phyloP scores from a whole-genome alignment of 331 rosid genomes.

The Erythrophleum ivorense region DNA sequence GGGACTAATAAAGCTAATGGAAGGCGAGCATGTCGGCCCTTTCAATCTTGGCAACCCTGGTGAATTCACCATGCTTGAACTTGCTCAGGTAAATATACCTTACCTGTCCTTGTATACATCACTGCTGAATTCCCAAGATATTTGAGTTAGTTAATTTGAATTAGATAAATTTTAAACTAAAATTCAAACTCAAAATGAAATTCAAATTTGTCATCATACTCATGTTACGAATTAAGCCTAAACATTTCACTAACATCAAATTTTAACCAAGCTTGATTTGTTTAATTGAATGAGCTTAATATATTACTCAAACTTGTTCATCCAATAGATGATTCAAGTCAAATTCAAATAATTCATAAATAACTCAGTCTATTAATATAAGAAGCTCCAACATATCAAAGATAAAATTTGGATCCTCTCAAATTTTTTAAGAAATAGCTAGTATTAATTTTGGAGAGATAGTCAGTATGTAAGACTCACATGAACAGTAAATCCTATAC shows the following conservation, averaged over 20 bases:
- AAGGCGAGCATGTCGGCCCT: constrained; percentile 93
- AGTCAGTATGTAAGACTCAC: too few relatives aligned
- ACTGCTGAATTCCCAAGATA: not conserved
- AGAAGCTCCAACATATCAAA: not conserved
- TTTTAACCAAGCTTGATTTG: not conserved
- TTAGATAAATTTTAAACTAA: too few relatives aligned
- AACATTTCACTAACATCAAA: not conserved
- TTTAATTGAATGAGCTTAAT: too few relatives aligned
- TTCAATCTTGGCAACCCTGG: constrained; percentile 98
- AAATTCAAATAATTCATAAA: not conserved
- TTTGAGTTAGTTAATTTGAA: too few relatives aligned
- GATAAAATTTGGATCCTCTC: not conserved
- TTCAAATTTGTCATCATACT: not conserved
- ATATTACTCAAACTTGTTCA: not conserved
- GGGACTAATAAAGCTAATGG: constrained; percentile 86
- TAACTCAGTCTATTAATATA: not conserved
- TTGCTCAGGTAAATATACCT: constrained; percentile 70
- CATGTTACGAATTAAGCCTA: not conserved
- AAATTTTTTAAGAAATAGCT: too few relatives aligned
- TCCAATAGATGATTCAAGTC: too few relatives aligned
- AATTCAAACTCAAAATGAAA: not conserved
- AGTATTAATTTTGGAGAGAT: too few relatives aligned
- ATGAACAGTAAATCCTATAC: too few relatives aligned
- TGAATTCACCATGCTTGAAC: constrained; percentile 99
- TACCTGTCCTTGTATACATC: not conserved